phyloP scores from a whole-genome alignment of 345 rosid genomes.

The Microthlaspi erraticum region DNA sequence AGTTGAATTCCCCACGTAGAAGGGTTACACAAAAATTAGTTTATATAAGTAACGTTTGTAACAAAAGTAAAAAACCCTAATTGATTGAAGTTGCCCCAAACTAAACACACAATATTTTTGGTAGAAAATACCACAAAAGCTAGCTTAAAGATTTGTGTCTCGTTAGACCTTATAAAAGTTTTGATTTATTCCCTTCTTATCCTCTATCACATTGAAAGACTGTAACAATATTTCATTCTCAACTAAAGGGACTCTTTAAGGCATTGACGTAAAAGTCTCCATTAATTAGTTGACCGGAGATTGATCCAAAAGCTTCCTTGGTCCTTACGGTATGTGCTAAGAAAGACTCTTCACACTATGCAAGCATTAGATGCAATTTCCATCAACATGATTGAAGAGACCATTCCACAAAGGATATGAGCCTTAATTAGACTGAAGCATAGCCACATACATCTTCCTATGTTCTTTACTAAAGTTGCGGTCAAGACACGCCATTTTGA shows the following conservation, averaged over 20 bases:
- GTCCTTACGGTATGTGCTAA: slow-evolving; percentile 7
- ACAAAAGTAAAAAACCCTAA: too few relatives aligned
- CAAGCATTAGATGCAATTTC: slow-evolving; percentile 34
- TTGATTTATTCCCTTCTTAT: too few relatives aligned
- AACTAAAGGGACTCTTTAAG: background rate
- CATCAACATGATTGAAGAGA: slow-evolving; percentile 6
- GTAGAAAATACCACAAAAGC: too few relatives aligned
- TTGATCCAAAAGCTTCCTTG: background rate
- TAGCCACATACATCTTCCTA: background rate
- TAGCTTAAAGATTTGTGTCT: too few relatives aligned
- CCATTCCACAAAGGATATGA: slow-evolving; percentile 1
- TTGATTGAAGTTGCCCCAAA: too few relatives aligned
- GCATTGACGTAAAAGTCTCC: background rate
- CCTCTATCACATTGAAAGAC: background rate
- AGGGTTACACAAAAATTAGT: background rate
- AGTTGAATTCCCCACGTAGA: background rate
- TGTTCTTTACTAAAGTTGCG: slow-evolving; percentile 16
- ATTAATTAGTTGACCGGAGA: background rate
- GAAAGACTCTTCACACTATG: slow-evolving; percentile 18
- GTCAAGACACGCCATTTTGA: slow-evolving; percentile 31
- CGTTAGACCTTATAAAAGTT: too few relatives aligned
- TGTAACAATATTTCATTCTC: background rate
- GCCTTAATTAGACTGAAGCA: background rate
- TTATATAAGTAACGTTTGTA: background rate
- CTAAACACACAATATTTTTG: too few relatives aligned